Conservation (phyloP, 192 early-diverging fungal species). For the Backusella tarrabulga region DNA sequence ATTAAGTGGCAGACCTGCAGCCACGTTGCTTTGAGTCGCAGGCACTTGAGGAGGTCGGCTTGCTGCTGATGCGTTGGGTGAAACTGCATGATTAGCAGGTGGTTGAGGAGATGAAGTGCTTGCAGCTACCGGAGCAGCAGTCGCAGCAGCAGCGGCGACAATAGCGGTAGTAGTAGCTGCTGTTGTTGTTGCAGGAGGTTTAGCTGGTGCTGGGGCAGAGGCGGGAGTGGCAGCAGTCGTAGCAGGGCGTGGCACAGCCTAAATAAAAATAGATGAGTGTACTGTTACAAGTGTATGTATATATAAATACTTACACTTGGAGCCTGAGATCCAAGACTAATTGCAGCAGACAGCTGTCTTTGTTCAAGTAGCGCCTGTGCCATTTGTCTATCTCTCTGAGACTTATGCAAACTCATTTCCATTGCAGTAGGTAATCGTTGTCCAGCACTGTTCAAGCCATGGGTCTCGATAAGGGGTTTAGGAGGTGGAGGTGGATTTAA, state of each 20-base stretch:
- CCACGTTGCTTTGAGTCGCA: slow-evolving; percentile 13
- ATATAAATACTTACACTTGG: slow-evolving; percentile 22
- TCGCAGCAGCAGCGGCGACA: background rate
- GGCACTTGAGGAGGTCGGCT: slow-evolving; percentile 23
- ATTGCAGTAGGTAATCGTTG: slow-evolving; percentile 44
- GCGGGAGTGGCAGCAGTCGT: background rate
- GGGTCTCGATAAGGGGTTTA: slow-evolving; percentile 39
- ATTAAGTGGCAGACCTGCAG: slow-evolving; percentile 22
- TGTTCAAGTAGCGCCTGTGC: slow-evolving; percentile 48
- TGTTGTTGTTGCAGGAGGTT: background rate
- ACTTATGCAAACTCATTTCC: slow-evolving; percentile 52
- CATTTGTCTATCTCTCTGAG: slow-evolving; percentile 50
- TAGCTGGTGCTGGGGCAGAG: background rate
- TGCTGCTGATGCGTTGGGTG: slow-evolving; percentile 2
- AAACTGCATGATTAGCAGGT: background rate
- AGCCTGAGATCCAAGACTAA: slow-evolving; percentile 35
- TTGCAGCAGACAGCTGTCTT: slow-evolving; percentile 43
- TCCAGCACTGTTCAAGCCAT: slow-evolving; percentile 24
- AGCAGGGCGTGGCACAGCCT: slow-evolving; percentile 6
- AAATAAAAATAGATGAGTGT: background rate
- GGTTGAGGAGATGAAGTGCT: slow-evolving; percentile 6
- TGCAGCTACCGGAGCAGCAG: slow-evolving; percentile 5
- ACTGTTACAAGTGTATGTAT: background rate
- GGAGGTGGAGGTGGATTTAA: slow-evolving; percentile 35
- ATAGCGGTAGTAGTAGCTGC: background rate